Conservation (phyloP, 2,329 filamentous ascomycete species). For the Neonectria ditissima region DNA sequence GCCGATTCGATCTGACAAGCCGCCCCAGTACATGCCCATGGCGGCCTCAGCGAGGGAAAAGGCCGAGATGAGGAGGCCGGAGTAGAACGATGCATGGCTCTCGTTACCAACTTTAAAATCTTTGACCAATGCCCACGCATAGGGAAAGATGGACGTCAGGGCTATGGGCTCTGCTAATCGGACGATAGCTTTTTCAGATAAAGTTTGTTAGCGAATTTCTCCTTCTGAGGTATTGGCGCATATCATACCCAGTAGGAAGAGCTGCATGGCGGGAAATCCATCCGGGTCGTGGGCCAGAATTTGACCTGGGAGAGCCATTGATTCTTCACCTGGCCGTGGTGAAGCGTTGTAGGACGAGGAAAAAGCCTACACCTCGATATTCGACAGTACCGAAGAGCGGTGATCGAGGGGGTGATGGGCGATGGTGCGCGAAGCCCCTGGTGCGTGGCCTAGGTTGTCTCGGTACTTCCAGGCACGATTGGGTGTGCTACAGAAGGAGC, state of each 20-base stretch:
- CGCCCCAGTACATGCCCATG: constrained; percentile 91
- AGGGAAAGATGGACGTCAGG: constrained; percentile 92
- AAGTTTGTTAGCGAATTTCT: constrained; percentile 30
- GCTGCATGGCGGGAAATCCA: constrained; percentile 83
- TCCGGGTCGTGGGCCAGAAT: constrained; percentile 70
- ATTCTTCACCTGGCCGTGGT: constrained; percentile 54
- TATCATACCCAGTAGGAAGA: constrained; percentile 83
- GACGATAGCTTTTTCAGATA: constrained; percentile 79
- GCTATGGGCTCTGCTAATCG: constrained; percentile 93
- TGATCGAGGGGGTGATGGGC: too few relatives aligned
- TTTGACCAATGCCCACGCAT: constrained; percentile 87
- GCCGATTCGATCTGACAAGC: constrained; percentile 82
- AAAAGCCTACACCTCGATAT: background rate
- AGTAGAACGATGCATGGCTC: constrained; percentile 86
- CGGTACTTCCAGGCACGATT: constrained; percentile 9
- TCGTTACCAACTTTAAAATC: constrained; percentile 78
- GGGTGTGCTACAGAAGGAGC: constrained; percentile 16
- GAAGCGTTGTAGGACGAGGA: constrained; percentile 58
- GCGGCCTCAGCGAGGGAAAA: constrained; percentile 85
- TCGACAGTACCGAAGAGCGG: background rate
- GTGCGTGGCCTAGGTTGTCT: constrained; percentile 3
- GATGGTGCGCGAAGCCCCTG: constrained; percentile 7
- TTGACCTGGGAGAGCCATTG: constrained; percentile 66
- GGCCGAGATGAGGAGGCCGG: constrained; percentile 87
- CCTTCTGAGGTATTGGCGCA: background rate